Percentiles rank a stretch among this genome's conserved stretches.
These are phyloP conservation scores for Tylopilus vinaceipallidus DNA, from an alignment of 768 basidiomycete genomes.

Conservation along the genomic window DNA sequence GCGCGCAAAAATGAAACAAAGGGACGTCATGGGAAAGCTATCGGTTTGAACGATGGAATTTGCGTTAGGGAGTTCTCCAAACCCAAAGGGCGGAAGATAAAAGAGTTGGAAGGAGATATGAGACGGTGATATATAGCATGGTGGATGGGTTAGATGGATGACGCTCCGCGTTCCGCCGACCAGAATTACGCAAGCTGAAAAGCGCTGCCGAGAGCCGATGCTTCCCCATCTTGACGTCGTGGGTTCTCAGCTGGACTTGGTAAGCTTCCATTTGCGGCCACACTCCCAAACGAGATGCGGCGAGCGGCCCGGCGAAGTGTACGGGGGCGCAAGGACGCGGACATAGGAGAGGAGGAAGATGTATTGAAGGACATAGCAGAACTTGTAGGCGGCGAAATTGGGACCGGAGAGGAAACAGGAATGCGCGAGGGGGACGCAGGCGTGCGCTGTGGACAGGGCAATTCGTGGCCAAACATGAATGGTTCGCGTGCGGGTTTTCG, in stretches of 20 bases:
- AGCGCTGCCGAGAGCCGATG: constrained; percentile 60
- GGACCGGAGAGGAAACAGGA: constrained; percentile 28
- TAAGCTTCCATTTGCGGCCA: constrained; percentile 32
- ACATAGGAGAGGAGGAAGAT: constrained; percentile 16
- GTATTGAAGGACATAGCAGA: constrained; percentile 5
- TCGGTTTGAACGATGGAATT: neutral
- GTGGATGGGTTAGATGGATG: constrained; percentile 1
- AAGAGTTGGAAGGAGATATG: neutral
- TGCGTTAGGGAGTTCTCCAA: neutral
- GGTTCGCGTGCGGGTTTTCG: constrained; percentile 57
- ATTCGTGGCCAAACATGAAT: constrained; percentile 65
- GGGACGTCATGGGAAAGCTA: neutral
- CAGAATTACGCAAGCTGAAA: constrained; percentile 56
- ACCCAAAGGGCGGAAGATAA: neutral
- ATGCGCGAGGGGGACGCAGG: constrained; percentile 32
- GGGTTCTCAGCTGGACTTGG: constrained; percentile 36
- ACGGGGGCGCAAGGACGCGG: constrained; percentile 23
- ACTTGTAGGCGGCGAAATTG: constrained; percentile 17
- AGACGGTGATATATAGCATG: constrained; percentile 12
- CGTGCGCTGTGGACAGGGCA: constrained; percentile 45
- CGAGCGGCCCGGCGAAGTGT: constrained; percentile 40
- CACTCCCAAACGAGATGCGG: constrained; percentile 66
- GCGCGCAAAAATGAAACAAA: neutral
- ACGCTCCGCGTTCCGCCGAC: neutral
- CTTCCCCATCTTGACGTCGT: constrained; percentile 30